phyloP scores from a whole-genome alignment of 164 flowering plant species.

The Echeveria elegans region DNA sequence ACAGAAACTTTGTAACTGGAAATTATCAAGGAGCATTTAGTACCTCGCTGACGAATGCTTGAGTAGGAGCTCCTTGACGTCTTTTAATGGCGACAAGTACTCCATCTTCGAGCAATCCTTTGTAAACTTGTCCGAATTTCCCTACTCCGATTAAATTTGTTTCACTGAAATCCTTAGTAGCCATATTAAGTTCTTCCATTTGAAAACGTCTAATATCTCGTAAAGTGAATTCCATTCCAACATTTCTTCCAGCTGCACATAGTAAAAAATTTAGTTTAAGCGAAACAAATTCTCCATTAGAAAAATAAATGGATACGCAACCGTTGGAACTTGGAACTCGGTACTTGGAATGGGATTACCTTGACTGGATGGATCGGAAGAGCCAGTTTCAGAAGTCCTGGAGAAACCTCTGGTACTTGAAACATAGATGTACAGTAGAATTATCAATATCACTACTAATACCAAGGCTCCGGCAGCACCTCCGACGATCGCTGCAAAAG shows the following conservation, averaged over 20 bases:
- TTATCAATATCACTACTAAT: conserved; percentile 21
- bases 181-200: conserved; percentile 53
- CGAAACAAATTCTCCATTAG: background rate
- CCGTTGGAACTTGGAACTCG: background rate
- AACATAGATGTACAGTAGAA: conserved; percentile 33
- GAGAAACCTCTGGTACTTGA: conserved; percentile 21
- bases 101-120: conserved; percentile 62
- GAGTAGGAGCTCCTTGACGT: conserved; percentile 36
- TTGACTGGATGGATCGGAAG: conserved; percentile 64
- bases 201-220: conserved; percentile 34
- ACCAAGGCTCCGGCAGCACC: conserved; percentile 38
- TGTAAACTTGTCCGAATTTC: conserved; percentile 54
- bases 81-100: conserved; percentile 60
- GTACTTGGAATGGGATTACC: conserved; percentile 27
- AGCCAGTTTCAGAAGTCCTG: conserved; percentile 53
- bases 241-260: conserved; percentile 33
- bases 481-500: conserved; percentile 32
- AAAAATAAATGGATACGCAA: background rate
- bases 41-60: conserved; percentile 52
- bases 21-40: background rate
- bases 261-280: background rate
- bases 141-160: conserved; percentile 53
- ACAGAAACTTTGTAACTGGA: no score
- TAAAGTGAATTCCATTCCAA: conserved; percentile 29
- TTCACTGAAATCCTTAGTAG: conserved; percentile 47